Base-by-base conservation (phyloP, 2,329 filamentous ascomycete species). In the Dothistroma pini region DNA sequence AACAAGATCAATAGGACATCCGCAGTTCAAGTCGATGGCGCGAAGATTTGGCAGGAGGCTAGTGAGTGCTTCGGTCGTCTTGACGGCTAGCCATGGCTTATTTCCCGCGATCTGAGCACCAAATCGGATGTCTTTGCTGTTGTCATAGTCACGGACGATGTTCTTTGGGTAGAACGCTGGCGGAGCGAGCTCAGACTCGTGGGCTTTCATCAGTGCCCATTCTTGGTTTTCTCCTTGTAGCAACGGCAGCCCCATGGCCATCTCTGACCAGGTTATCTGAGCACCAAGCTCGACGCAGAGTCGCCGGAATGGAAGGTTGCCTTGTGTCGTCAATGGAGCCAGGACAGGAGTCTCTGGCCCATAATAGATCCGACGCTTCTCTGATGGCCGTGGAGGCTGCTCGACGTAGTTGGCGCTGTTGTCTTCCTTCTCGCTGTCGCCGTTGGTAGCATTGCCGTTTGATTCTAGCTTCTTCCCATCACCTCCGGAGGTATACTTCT, bases 291-390 rank as follows among this genome's bases (percentile, higher is more conserved):
- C 89, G 12, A 91, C 88, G 71, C 93, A 97, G 32, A 99, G 84
- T 54, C 95, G 86, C 59, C 95, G 88, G 80, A 96, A 99, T 0
- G 95, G 95, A 53, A 97, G 82, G 71, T 99, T 99, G 51, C 95
- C 95, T 77, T 97, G 95, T 0, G 95, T 99, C 1, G 95, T 99
- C 54, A 99, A 82, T 38, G 95, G 95, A 4, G 95, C 95, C n/a
- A 99, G 81, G 11, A 93, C 86, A 0, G 95, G 95, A 1, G 95
- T 99, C 75, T 97, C 93, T 0, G 88, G 86, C 6, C 93, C 93
- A 75, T 97, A 97, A 78, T 99, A 97, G 59, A 99, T 82, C 55
- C 88, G 86, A 60, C 95, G 86, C 80, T 99, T 99, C 78, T 99
- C 95, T 0, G 93, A 97, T 1, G 95, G 87, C 71, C 89, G 85